Evolutionary conservation across 306 rosid species (phyloP), one percentile per base, ranked within the genome.

Genomic region (Pachyrhizus erosus): DNA sequence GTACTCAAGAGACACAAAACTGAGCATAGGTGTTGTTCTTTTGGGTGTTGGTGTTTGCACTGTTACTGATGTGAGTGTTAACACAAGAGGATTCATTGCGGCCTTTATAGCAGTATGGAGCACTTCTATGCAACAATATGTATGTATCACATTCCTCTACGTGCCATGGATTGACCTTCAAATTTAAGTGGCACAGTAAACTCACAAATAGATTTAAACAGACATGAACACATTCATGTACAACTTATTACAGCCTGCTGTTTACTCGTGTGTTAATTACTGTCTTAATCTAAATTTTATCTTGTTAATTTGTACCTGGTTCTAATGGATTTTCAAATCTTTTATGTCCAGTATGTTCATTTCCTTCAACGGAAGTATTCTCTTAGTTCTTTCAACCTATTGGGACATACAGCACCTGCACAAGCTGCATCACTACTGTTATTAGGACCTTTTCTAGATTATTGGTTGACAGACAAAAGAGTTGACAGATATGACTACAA

Each of bases 341-440:
- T 48, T 52, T 70, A 37, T 37, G 1, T 83, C 88, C 89, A 93
- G 96, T 93, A 93, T 82, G 97, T 93, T 57, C 96, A 91, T 78
- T 90, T 77, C 83, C 97, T 93, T 85, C 97, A 91, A 75, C 86
- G 96, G 79, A 93, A 93, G 84, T 93, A 93, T 85, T 90, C 93
- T 52, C 91, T 93, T 15, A 84, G 96, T 81, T 93, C 97, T 76
- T 91, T 93, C 92, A 93, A 82, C 87, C 87, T 93, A 31, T 84
- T 93, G 89, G 97, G 96, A 64, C 97, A 93, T 62, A 93, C 97
- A 42, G 97, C 97, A 37, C 97, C 97, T 18, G 95, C 90, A 2
- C 97, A 93, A 75, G 97, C 97, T 7, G 88, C 77, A 33, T 89
- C 96, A 1, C 87, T 93, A 66, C 73, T 93, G 84, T 20, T 89